phyloP scores from a whole-genome alignment of 345 rosid genomes.

The Salix arbutifolia region DNA sequence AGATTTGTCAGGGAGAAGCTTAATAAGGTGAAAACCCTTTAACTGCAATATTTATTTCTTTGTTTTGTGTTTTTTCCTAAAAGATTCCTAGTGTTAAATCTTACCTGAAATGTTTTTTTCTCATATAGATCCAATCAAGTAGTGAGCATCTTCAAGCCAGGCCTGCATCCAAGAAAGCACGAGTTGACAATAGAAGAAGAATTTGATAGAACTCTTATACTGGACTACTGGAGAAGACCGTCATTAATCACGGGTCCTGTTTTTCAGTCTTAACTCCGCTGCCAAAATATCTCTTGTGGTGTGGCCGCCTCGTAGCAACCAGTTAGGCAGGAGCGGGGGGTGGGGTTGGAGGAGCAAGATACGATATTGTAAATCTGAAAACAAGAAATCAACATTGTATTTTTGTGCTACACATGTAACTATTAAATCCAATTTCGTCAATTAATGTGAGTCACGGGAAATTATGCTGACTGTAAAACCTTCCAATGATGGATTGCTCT shows the following conservation, averaged over 20 bases:
- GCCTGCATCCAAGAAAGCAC: slow-evolving; percentile 52
- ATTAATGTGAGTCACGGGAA: not conserved
- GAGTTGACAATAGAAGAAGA: slow-evolving; percentile 68
- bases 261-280: not conserved
- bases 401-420: not conserved
- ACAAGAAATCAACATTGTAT: not conserved
- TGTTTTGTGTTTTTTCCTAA: not conserved
- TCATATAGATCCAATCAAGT: slow-evolving; percentile 57
- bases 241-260: not conserved
- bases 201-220: slow-evolving; percentile 32
- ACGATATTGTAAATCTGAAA: not conserved
- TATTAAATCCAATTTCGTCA: not conserved
- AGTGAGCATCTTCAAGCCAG: slow-evolving; percentile 36
- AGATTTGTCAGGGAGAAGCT: slow-evolving; percentile 72
- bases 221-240: not conserved
- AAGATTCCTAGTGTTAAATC: not conserved
- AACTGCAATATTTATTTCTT: not conserved
- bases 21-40: slow-evolving; percentile 47
- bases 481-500: too few relatives aligned
- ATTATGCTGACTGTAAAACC: too few relatives aligned
- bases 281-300: not conserved
- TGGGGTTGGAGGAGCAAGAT: not conserved
- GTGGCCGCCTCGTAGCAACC: not conserved
- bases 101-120: not conserved
- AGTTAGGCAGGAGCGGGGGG: not conserved